Evolutionary conservation across 2,329 filamentous ascomycete genomes (phyloP).

Genomic region (Xylaria polymorpha): DNA sequence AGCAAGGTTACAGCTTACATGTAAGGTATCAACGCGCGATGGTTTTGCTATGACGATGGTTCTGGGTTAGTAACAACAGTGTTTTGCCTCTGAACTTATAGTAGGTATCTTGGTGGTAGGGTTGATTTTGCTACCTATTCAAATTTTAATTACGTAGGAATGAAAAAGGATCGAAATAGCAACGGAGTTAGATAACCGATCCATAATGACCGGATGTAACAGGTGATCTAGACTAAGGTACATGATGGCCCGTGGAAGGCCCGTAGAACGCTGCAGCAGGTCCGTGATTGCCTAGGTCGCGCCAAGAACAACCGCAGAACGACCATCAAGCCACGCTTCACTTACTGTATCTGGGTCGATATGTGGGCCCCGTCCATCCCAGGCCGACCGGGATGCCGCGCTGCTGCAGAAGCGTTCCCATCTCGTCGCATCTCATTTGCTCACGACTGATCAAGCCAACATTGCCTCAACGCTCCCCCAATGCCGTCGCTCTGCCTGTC

Average conservation of each 20-base stretch:
- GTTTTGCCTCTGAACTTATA: neutral
- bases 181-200: neutral
- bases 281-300: neutral
- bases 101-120: neutral
- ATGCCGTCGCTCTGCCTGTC: conserved; percentile 21
- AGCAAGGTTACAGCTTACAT: neutral
- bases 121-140: neutral
- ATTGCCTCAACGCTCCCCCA: conserved; percentile 36
- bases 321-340: conserved; percentile 35
- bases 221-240: conserved; percentile 5
- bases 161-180: neutral
- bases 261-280: neutral
- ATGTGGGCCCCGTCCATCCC: conserved; percentile 22
- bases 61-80: neutral
- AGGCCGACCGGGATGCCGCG: conserved; percentile 23
- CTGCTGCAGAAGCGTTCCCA: conserved; percentile 29
- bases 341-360: conserved; percentile 33
- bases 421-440: conserved; percentile 35
- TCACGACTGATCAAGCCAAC: conserved; percentile 39
- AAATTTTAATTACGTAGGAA: neutral
- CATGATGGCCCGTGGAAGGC: neutral
- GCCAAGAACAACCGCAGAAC: conserved; percentile 14
- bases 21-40: neutral
- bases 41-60: neutral
- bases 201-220: neutral